Evolutionary conservation across 768 basidiomycete species (phyloP).

Genomic region (Leccinellum luteum): DNA sequence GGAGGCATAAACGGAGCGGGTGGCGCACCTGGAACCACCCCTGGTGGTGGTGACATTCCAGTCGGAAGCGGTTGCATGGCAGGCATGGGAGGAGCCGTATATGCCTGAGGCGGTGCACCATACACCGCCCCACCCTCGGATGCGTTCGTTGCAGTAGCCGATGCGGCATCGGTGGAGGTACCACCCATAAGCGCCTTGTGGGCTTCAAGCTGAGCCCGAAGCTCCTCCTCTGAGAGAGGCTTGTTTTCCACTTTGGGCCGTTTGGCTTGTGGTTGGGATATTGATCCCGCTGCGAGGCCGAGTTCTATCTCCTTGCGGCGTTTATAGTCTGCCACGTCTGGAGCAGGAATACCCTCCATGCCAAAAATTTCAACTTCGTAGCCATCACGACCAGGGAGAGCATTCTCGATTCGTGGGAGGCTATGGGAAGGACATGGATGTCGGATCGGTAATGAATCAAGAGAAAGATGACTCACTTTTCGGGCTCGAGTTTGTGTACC

Average conservation of each 20-base stretch:
- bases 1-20: constrained; percentile 39
- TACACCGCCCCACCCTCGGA: constrained; percentile 55
- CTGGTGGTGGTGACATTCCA: constrained; percentile 38
- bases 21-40: constrained; percentile 43
- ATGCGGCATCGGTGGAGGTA: constrained; percentile 33
- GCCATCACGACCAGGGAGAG: constrained; percentile 92
- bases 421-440: constrained; percentile 32
- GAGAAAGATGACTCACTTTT: constrained; percentile 41
- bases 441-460: constrained; percentile 8
- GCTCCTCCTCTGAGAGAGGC: constrained; percentile 76
- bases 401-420: constrained; percentile 91
- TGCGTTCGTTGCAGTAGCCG: constrained; percentile 36
- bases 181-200: constrained; percentile 92
- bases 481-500: constrained; percentile 98
- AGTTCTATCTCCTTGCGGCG: constrained; percentile 93
- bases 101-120: constrained; percentile 72
- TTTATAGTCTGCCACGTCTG: constrained; percentile 94
- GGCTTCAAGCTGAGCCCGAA: constrained; percentile 79
- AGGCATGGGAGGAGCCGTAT: constrained; percentile 44
- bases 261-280: constrained; percentile 78
- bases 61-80: constrained; percentile 24
- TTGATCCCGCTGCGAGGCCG: constrained; percentile 78
- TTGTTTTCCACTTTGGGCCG: constrained; percentile 79
- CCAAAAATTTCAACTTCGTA: constrained; percentile 99
- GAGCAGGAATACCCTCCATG: constrained; percentile 96